Evolutionary conservation across 208 protist genomes (phyloP).

Genomic region (Entamoeba moshkovskii): DNA sequence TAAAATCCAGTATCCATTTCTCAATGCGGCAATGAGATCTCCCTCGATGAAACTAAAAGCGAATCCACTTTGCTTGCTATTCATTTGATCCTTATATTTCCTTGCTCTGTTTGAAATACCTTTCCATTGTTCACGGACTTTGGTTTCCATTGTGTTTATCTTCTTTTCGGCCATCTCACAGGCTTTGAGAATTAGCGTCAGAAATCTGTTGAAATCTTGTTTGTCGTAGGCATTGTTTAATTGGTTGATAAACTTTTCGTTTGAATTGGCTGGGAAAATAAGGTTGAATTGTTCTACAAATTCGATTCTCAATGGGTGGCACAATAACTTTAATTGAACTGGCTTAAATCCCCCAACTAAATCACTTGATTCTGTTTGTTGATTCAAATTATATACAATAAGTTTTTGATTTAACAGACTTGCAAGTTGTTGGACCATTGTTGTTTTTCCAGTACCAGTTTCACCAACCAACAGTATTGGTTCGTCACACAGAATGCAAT

Average conservation of each 20-base stretch:
- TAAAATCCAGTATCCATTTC: conserved; percentile 90
- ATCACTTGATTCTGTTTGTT: conserved; percentile 92
- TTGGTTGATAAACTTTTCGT: not conserved
- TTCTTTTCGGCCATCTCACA: not conserved
- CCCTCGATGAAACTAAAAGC: conserved; percentile 91
- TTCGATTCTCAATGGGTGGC: conserved; percentile 48
- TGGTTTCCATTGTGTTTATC: not conserved
- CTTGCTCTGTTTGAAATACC: conserved; percentile 6
- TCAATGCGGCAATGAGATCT: conserved; percentile 72
- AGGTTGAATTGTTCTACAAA: conserved; percentile 52
- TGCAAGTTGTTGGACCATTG: conserved; percentile 60
- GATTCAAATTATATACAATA: conserved; percentile 81
- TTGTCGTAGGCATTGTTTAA: not conserved
- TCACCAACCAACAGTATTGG: conserved; percentile 83
- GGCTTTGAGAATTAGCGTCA: not conserved
- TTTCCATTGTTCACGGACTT: conserved; percentile 27
- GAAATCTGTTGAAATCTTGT: not conserved
- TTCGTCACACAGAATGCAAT: conserved; percentile 67
- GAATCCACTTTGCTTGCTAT: conserved; percentile 48
- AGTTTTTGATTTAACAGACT: conserved; percentile 51
- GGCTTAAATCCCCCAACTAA: conserved; percentile 97
- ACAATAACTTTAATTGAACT: conserved; percentile 63
- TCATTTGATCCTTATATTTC: conserved; percentile 6
- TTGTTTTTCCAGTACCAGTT: conserved; percentile 86
- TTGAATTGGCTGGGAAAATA: not conserved